Evolutionary conservation across 768 basidiomycete species (phyloP), one percentile per base, ranked within the genome.

Genomic region (Termitomyces sp.): DNA sequence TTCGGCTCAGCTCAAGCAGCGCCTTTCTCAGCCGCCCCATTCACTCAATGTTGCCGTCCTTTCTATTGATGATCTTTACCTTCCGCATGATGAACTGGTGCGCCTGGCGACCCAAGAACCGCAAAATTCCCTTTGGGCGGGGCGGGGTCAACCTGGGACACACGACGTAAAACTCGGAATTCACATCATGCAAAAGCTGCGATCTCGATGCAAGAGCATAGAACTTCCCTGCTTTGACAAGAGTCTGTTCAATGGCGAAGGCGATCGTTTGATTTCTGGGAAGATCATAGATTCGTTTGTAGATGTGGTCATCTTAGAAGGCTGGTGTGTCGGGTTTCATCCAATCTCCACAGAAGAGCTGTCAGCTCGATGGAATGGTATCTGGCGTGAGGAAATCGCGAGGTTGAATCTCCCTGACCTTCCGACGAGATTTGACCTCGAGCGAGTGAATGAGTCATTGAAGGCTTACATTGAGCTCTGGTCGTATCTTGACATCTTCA

Each of bases 241-340:
- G 77, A 89, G 88, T 61, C 68, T 88, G 44, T 84, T 81, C 65
- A 70, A 73, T 39, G 96, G 96, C 2, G 79, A 91, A 71, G 96
- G 96, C 0, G 96, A 98, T 70, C 86, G 96, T 14, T 65, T 83
- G 2, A 72, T 76, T 0, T 72, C 75, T 37, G 72, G 74, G 46
- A 39, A 58, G 61, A 62, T 74, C 2, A 74, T 93, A 6, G 62
- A 66, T 13, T 74, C 60, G 67, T 70, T 50, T 64, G 76, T 66
- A 5, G 92, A 99, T 66, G 75, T 98, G 14, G 87, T 98, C 50
- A 79, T 99, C 49, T 74, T 99, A 49, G 97, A 99, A 74, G 97
- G 97, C 10, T 99, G 97, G 97, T 94, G 88, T 71, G 84, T 90
- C 24, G 95, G 96, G 0, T 98, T 97, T 68, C 78, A 79, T 51